Base-by-base conservation (phyloP, 2,329 filamentous ascomycete genomes). In the Penicillium sp. region DNA sequence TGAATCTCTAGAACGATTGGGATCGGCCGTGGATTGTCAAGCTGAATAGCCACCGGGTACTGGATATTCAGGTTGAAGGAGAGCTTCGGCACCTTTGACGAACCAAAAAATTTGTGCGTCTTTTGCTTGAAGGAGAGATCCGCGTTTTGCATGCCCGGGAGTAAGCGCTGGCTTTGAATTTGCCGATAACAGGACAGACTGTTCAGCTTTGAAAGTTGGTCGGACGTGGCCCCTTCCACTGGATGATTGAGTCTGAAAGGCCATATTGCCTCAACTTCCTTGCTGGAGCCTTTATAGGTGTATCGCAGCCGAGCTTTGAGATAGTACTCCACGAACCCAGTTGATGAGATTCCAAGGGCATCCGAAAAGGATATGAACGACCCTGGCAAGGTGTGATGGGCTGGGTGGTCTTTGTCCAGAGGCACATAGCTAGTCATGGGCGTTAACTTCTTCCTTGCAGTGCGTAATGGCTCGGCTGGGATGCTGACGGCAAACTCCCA, bases 241-340 rank as follows among this genome's bases (percentile, higher is more conserved):
- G 27, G n/a, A 14, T 46, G 33, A 3, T 7, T 16, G 10, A 54
- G 18, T 18, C 16, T 31, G n/a, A 54, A 13, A 4, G 52, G 52
- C 33, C 52, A 54, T 27, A 41, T 54, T 18, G 52, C 41, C 33
- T 31, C 33, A 19, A 44, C 9, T 1, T 18, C 9, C 11, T 54
- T 54, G 19, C 19, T 11, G 16, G 40, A 43, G 35, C 43, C 43
- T 31, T 46, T 46, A 14, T 27, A n/a, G 4, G 22, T 37, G 19
- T 55, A 55, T 22, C 35, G 41, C 11, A 55, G 19, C 33, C 27
- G 22, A 18, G 53, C 53, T 6, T 47, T 44, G 14, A 55, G 41
- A 40, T 55, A 55, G 35, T 55, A 55, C 35, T 55, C 53, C 4
- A 55, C 35, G 33, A 33, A 55, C 4, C 43, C 35, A 0, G 14